phyloP scores from a whole-genome alignment of 805 yeast genomes.

The Saccharomycopsis synnaedendra region DNA sequence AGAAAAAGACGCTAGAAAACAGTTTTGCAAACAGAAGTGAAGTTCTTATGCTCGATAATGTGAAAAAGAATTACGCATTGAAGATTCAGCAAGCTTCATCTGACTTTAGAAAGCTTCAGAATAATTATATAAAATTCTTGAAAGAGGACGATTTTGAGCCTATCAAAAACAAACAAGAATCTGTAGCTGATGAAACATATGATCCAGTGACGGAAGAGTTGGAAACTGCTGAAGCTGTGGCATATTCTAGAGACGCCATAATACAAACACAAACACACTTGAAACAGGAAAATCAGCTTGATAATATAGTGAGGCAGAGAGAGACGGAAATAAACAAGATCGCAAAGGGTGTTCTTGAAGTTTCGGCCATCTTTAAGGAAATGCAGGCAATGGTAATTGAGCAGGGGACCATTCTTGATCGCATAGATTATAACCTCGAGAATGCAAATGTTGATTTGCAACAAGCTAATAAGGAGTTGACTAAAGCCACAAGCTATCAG shows the following conservation, averaged over 20 bases:
- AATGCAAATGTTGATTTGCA: slow-evolving; percentile 68
- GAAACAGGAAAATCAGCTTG: slow-evolving; percentile 19
- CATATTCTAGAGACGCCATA: slow-evolving; percentile 42
- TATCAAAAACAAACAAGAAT: slow-evolving; percentile 18
- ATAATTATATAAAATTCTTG: slow-evolving; percentile 74
- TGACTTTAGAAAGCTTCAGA: slow-evolving; percentile 76
- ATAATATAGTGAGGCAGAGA: slow-evolving; percentile 37
- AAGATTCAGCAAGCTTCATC: slow-evolving; percentile 73
- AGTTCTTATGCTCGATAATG: slow-evolving; percentile 58
- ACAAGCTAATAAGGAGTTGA: slow-evolving; percentile 66
- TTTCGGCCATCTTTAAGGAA: slow-evolving; percentile 86
- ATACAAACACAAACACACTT: slow-evolving; percentile 33
- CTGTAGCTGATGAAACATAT: slow-evolving; percentile 11
- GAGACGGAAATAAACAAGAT: slow-evolving; percentile 84
- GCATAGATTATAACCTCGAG: slow-evolving; percentile 86
- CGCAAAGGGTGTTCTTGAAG: slow-evolving; percentile 91
- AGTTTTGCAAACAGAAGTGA: slow-evolving; percentile 30
- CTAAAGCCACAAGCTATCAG: slow-evolving; percentile 70
- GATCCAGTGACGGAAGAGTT: slow-evolving; percentile 25
- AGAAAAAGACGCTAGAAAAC: slow-evolving; percentile 26
- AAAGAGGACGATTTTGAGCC: slow-evolving; percentile 64
- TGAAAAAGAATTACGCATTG: slow-evolving; percentile 75
- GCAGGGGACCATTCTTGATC: slow-evolving; percentile 87
- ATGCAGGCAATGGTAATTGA: slow-evolving; percentile 87
- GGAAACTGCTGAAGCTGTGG: slow-evolving; percentile 31